Percentiles rank a stretch among this genome's conserved stretches.
Conservation (phyloP, 805 yeast species). For the Yamadazyma laniorum region DNA sequence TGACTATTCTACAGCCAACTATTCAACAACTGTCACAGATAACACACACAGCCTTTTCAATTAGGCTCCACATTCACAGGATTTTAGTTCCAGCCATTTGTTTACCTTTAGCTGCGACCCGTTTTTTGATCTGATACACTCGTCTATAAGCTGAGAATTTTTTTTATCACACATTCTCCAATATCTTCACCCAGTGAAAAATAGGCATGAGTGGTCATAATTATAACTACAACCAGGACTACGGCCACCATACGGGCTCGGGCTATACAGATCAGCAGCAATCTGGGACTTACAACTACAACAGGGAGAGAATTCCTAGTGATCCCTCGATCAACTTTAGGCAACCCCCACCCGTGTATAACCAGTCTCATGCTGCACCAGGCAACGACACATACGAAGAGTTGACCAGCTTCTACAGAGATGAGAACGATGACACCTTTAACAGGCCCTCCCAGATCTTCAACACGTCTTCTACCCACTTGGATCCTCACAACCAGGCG, state of each 20-base stretch:
- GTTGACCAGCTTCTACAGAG: conserved; percentile 21
- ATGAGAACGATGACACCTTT: conserved; percentile 15
- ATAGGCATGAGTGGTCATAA: conserved; percentile 11
- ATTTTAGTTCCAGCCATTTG: conserved; percentile 15
- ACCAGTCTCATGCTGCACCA: conserved; percentile 5
- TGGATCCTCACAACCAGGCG: conserved; percentile 12
- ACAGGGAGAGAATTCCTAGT: conserved; percentile 10
- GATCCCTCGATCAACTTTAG: conserved; percentile 25
- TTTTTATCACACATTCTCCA: neutral
- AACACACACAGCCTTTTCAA: no score
- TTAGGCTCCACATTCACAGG: no score
- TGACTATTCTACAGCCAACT: no score
- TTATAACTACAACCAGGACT: conserved; percentile 5
- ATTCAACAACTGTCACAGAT: no score
- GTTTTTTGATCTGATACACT: conserved; percentile 5
- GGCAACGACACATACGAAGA: conserved; percentile 21
- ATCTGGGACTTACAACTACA: conserved; percentile 19
- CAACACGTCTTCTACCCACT: conserved; percentile 22
- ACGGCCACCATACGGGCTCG: neutral
- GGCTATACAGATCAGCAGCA: conserved; percentile 13
- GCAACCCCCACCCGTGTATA: conserved; percentile 27
- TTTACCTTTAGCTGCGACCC: conserved; percentile 7
- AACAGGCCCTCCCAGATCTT: conserved; percentile 27
- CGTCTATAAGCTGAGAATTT: no score
- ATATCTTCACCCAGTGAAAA: no score